Evolutionary conservation across 2,329 filamentous ascomycete species (phyloP).

Genomic region (Cyanodermella asteris): DNA sequence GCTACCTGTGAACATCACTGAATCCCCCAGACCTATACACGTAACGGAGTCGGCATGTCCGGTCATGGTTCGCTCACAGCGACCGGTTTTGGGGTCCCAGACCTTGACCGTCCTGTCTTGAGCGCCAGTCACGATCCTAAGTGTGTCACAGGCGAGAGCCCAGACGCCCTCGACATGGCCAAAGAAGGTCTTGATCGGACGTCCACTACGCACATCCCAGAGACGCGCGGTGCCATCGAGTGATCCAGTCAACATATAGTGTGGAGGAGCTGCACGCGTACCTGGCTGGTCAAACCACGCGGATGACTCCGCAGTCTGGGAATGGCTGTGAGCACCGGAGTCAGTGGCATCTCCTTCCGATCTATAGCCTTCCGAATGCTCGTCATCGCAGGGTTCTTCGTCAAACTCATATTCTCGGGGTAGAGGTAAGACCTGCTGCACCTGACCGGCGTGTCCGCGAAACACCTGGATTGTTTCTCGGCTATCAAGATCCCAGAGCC

Average conservation of each 20-base stretch:
- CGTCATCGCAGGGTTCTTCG: conserved; percentile 37
- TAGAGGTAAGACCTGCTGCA: conserved; percentile 73
- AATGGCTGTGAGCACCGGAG: too few relatives aligned
- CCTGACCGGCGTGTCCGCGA: conserved; percentile 79
- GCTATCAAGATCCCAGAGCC: conserved; percentile 82
- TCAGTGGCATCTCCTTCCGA: conserved; percentile 7
- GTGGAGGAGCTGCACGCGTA: conserved; percentile 58
- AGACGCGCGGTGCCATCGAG: conserved; percentile 80
- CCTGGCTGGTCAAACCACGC: too few relatives aligned
- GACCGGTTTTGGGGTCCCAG: conserved; percentile 82
- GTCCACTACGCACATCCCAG: conserved; percentile 69
- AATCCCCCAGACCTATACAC: conserved; percentile 78
- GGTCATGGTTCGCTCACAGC: conserved; percentile 78
- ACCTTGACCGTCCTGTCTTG: conserved; percentile 91
- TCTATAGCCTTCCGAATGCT: conserved; percentile 27
- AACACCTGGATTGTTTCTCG: conserved; percentile 56
- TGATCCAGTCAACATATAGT: conserved; percentile 82
- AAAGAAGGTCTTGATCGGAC: conserved; percentile 80
- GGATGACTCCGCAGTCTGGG: too few relatives aligned
- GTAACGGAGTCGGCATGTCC: conserved; percentile 82
- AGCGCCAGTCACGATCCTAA: conserved; percentile 70
- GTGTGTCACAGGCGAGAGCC: conserved; percentile 71
- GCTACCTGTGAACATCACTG: conserved; percentile 70
- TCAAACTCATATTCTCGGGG: conserved; percentile 80
- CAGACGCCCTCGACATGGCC: conserved; percentile 93